phyloP scores from a whole-genome alignment of 75 land plant genomes.

The Cupressus sempervirens region DNA sequence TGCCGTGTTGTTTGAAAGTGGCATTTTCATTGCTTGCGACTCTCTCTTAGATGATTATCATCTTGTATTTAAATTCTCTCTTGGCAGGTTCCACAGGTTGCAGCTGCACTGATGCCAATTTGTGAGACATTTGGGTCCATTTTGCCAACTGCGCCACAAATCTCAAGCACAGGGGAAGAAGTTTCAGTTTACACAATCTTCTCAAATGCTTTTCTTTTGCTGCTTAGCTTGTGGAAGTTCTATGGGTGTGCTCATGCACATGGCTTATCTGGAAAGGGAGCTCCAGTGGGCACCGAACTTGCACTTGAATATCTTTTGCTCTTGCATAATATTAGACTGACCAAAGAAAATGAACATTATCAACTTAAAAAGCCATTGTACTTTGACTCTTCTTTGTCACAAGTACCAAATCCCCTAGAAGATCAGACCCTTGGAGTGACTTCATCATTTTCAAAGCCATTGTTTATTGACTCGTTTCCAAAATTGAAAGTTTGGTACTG shows the following conservation, averaged over 20 bases:
- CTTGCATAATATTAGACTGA: constrained; percentile 52
- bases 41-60: background rate
- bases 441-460: constrained; percentile 27
- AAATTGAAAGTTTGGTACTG: constrained; percentile 81
- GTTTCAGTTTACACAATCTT: constrained; percentile 68
- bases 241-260: constrained; percentile 86
- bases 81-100: constrained; percentile 82
- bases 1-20: constrained; percentile 4
- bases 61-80: background rate
- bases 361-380: background rate
- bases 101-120: constrained; percentile 80
- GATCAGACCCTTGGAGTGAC: constrained; percentile 1
- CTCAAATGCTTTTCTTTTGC: constrained; percentile 82
- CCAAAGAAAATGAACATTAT: background rate
- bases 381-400: background rate
- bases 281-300: constrained; percentile 70
- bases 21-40: background rate
- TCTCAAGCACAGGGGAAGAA: constrained; percentile 51
- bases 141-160: constrained; percentile 45
- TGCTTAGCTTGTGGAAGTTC: constrained; percentile 83
- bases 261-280: constrained; percentile 56
- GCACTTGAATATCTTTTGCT: constrained; percentile 82
- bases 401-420: background rate
- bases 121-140: constrained; percentile 90
- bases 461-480: constrained; percentile 79